Conservation (phyloP, 805 yeast genomes). For the Sugiyamaella qingdaonensis region DNA sequence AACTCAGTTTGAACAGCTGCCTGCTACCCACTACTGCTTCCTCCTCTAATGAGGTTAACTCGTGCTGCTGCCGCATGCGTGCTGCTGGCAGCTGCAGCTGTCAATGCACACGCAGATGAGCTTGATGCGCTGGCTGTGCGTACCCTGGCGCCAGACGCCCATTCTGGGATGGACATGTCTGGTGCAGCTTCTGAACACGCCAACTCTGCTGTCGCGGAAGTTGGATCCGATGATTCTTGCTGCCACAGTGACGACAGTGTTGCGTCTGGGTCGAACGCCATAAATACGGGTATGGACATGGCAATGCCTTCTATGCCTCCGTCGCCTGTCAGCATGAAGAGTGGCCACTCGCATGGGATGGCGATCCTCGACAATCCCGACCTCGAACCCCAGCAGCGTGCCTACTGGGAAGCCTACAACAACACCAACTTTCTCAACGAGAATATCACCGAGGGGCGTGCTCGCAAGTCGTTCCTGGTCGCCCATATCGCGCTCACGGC, state of each 20-base stretch:
- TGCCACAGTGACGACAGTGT: background rate
- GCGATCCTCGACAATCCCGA: conserved; percentile 65
- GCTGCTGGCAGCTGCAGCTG: background rate
- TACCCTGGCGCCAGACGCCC: background rate
- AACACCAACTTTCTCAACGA: conserved; percentile 56
- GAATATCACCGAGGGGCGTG: conserved; percentile 37
- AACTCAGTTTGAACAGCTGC: background rate
- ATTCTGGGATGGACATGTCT: too few relatives aligned
- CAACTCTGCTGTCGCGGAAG: too few relatives aligned
- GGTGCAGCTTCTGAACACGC: too few relatives aligned
- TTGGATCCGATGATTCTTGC: too few relatives aligned
- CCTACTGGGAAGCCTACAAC: conserved; percentile 75
- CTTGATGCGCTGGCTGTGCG: background rate
- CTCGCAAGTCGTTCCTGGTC: conserved; percentile 49
- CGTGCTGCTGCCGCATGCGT: background rate
- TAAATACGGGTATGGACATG: background rate
- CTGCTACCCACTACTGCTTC: background rate
- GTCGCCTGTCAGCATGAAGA: conserved; percentile 13
- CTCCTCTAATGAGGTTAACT: background rate
- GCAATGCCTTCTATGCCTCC: conserved; percentile 8
- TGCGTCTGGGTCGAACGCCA: background rate
- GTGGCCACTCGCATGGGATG: conserved; percentile 53
- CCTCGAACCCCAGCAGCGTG: conserved; percentile 65
- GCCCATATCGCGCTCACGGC: conserved; percentile 49
- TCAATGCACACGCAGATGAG: conserved; percentile 5